phyloP scores from a whole-genome alignment of 208 protist species.

The Borovskyia barvae region DNA sequence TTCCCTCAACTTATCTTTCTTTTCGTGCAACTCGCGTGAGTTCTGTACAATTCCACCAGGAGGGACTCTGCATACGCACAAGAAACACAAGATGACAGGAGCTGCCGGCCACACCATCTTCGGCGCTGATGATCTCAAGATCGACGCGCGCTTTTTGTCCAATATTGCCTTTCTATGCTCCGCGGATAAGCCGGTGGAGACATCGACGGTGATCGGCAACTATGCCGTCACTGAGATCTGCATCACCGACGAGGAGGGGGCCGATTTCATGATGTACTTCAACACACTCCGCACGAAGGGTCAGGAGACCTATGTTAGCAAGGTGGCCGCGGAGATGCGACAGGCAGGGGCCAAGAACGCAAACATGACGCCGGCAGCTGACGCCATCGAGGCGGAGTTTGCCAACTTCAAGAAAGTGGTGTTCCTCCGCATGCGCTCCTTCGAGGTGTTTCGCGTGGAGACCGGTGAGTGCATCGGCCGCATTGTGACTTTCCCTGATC shows the following conservation, averaged over 20 bases:
- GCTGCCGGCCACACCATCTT: constrained; percentile 23
- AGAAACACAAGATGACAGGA: constrained; percentile 5
- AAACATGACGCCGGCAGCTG: constrained; percentile 20
- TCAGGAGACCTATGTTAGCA: constrained; percentile 29
- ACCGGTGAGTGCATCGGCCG: constrained; percentile 31
- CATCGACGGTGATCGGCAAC: constrained; percentile 28
- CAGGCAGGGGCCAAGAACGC: constrained; percentile 10
- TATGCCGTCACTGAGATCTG: constrained; percentile 57
- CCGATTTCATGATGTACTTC: constrained; percentile 29
- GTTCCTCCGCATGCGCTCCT: constrained; percentile 44
- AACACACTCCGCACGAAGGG: constrained; percentile 28
- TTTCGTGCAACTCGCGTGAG: not conserved
- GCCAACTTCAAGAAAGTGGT: constrained; percentile 33
- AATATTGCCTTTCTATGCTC: constrained; percentile 31
- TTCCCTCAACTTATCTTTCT: not conserved
- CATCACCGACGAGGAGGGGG: constrained; percentile 32
- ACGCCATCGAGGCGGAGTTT: constrained; percentile 42
- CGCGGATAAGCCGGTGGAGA: constrained; percentile 35
- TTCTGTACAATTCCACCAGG: not conserved
- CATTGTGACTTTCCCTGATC: constrained; percentile 37
- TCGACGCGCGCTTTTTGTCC: constrained; percentile 30
- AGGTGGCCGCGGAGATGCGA: constrained; percentile 26
- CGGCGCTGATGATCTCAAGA: constrained; percentile 27
- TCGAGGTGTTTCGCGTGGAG: constrained; percentile 31
- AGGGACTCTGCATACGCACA: not conserved